Evolutionary conservation across 306 rosid genomes (phyloP).

Genomic region (Carpinus fangiana): DNA sequence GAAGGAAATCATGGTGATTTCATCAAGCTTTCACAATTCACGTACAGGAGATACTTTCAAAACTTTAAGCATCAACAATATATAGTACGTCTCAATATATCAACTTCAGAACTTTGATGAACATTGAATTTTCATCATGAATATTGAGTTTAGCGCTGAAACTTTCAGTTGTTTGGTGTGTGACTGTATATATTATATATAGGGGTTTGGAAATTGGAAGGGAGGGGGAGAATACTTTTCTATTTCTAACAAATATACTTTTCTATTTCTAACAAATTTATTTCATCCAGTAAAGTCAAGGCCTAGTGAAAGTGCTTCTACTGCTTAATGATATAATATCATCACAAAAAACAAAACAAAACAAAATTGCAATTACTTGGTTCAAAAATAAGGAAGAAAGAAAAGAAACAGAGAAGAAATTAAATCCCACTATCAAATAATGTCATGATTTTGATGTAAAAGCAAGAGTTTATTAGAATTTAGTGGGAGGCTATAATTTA

Average conservation of each 20-base stretch:
- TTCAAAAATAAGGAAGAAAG: neutral
- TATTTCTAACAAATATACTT: too few species aligned
- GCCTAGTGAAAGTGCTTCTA: neutral
- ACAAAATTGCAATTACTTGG: neutral
- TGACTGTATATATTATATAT: too few species aligned
- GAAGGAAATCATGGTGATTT: too few species aligned
- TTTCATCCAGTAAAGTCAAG: neutral
- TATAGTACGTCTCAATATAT: neutral
- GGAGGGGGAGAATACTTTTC: neutral
- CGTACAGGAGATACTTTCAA: too few species aligned
- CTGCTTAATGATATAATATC: neutral
- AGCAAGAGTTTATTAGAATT: too few species aligned
- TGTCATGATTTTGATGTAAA: too few species aligned
- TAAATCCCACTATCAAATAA: too few species aligned
- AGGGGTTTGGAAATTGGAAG: neutral
- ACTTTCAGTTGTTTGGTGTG: neutral
- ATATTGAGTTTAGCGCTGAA: neutral
- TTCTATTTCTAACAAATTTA: neutral
- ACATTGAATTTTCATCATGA: neutral
- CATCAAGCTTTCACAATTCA: too few species aligned
- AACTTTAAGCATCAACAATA: neutral
- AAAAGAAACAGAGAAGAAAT: too few species aligned
- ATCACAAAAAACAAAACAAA: neutral
- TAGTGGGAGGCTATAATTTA: too few species aligned
- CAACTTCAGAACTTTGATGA: neutral